Evolutionary conservation across 805 yeast genomes (phyloP), one percentile per base, ranked within the genome.

Genomic region (Candida succiphila): DNA sequence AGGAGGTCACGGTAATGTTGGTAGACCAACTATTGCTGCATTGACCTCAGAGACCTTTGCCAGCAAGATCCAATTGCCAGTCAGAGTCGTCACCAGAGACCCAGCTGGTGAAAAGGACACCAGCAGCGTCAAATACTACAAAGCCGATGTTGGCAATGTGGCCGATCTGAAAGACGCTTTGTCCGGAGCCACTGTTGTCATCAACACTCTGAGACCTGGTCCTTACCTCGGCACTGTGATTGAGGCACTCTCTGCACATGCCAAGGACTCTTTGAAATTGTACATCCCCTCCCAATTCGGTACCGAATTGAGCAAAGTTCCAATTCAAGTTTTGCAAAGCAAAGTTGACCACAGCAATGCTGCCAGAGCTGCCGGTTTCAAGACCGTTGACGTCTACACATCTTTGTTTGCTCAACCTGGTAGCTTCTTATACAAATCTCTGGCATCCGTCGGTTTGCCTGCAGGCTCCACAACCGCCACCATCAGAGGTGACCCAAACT

Each of bases 241-340:
- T 23, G 70, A 67, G 31, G 63, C 67, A 7, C 65, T 65, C 3
- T 47, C 49, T 8, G 52, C 46, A 21, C 61, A 58, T 32, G 31
- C 37, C 19, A 38, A 40, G 16, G 65, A 67, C 40, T n/a, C n/a
- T n/a, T 72, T 74, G 32, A 66, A 67, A 46, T 46, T 72, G 23
- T 75, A 63, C 54, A 65, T 75, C 41, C 79, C 81, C 22, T 67
- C 78, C 2, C 81, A 75, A 44, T 77, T 69, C 43, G 86, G 84
- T 27, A 44, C 60, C 17, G 74, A 72, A 34, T 32, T 63, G 14
- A 47, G 41, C 3, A 54, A 46, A 7, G 49, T 49, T 16, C 43
- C 43, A 4, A 37, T 42, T 16, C 31, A 20, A 2, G 19, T 34
- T 19, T 12, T 24, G 5, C 26, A 34, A 17, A 48, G 61, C 17